A percentile compares a stretch with the other conserved stretches of the same genome.
Evolutionary conservation across 805 yeast species (phyloP).

Genomic region (Wickerhamomyces chambardii): DNA sequence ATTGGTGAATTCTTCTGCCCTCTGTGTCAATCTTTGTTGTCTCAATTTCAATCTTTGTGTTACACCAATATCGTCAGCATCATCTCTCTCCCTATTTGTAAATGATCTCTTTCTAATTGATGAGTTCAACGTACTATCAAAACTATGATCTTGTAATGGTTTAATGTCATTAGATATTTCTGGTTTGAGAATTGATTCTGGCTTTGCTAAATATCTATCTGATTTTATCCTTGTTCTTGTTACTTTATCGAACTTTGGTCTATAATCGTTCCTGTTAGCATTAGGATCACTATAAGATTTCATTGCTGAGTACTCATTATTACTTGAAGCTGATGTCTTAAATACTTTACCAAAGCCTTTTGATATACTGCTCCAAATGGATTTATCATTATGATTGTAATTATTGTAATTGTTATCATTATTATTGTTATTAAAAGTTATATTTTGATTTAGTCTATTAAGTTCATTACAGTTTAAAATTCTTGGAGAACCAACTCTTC

Average conservation of each 20-base stretch:
- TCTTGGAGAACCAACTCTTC: background rate
- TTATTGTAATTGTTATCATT: no score
- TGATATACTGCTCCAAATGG: background rate
- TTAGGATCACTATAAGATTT: conserved; percentile 13
- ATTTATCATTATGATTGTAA: no score
- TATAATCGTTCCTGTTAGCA: no score
- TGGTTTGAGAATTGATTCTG: no score
- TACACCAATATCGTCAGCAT: background rate
- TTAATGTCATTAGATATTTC: no score
- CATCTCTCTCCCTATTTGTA: background rate
- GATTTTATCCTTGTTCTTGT: no score
- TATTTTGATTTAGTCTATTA: background rate
- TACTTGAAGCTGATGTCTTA: background rate
- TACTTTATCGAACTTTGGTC: no score
- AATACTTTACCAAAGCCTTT: background rate
- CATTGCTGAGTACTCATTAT: conserved; percentile 4
- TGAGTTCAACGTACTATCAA: no score
- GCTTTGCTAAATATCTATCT: conserved; percentile 9
- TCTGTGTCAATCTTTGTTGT: background rate
- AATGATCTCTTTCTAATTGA: conserved; percentile 3
- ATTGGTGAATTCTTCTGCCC: background rate
- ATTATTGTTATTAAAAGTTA: no score
- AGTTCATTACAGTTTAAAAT: background rate
- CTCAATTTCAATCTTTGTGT: background rate
- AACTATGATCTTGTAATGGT: no score